Evolutionary conservation across 169 alveolate species (phyloP).

Genomic region (Eimeria falciformis): DNA sequence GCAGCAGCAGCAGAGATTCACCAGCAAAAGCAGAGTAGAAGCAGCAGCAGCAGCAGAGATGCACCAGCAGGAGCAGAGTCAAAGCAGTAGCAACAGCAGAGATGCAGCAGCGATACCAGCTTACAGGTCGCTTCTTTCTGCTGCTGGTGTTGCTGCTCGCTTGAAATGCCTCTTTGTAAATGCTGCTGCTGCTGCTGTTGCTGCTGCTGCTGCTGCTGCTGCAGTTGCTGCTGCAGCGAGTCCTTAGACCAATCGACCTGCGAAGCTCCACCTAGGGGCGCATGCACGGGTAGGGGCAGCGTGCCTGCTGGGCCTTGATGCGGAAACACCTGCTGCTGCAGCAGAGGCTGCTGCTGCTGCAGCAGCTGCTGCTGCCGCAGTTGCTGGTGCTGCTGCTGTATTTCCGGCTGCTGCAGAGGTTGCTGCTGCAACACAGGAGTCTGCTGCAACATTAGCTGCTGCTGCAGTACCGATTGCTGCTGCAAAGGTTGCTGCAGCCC

Average conservation of each 20-base stretch:
- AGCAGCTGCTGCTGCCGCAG: neutral
- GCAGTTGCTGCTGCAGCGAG: neutral
- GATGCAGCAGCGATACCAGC: neutral
- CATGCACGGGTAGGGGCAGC: neutral
- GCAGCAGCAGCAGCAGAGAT: neutral
- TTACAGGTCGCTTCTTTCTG: neutral
- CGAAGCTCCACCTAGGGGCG: neutral
- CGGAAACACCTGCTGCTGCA: neutral
- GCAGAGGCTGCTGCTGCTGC: neutral
- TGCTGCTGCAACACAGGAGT: neutral
- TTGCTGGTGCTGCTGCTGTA: neutral
- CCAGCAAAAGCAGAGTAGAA: neutral
- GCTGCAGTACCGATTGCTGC: neutral
- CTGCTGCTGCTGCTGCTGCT: neutral
- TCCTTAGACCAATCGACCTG: neutral
- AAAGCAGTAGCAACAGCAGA: conserved; percentile 26
- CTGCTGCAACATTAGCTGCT: neutral
- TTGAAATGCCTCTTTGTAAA: neutral
- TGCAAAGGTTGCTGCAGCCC: neutral
- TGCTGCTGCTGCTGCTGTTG: conserved; percentile 11
- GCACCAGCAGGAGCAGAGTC: neutral
- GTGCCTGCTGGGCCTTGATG: neutral
- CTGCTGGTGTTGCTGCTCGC: neutral
- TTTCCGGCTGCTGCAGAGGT: neutral
- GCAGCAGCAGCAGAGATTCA: conserved; percentile 1